Evolutionary conservation across 129 eudicot species (phyloP).

Genomic region (Tagetes patula): DNA sequence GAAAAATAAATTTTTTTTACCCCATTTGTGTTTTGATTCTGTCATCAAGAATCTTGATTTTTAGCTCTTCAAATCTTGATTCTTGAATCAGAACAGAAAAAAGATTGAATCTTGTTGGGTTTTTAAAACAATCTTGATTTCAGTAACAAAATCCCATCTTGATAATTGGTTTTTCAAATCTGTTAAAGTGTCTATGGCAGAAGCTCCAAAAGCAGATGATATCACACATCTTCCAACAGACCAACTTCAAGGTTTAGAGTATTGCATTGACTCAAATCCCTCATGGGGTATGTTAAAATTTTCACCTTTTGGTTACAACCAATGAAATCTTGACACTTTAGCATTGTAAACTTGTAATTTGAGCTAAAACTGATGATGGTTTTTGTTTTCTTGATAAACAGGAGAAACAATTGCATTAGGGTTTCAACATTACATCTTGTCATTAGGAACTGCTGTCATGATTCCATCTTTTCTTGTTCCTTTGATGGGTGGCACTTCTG

Average conservation of each 20-base stretch:
- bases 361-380: constrained; percentile 12
- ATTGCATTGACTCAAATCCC: constrained; percentile 98
- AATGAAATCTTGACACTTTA: neutral
- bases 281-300: constrained; percentile 75
- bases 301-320: neutral
- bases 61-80: neutral
- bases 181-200: constrained; percentile 52
- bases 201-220: constrained; percentile 89
- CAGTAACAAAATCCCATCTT: neutral
- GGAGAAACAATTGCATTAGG: constrained; percentile 93
- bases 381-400: constrained; percentile 34
- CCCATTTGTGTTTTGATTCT: constrained; percentile 7
- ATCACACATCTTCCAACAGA: constrained; percentile 97
- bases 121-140: constrained; percentile 5
- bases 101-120: neutral
- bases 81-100: neutral
- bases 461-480: constrained; percentile 96
- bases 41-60: neutral
- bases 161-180: neutral
- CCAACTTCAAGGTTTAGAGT: constrained; percentile 97
- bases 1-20: neutral
- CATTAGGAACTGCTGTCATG: constrained; percentile 99
- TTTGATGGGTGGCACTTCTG: constrained; percentile 93
- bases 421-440: constrained; percentile 91
- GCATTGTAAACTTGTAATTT: neutral